Conservation (phyloP, 1,284 basidiomycete genomes). For the Stygiomarasmius scandens region DNA sequence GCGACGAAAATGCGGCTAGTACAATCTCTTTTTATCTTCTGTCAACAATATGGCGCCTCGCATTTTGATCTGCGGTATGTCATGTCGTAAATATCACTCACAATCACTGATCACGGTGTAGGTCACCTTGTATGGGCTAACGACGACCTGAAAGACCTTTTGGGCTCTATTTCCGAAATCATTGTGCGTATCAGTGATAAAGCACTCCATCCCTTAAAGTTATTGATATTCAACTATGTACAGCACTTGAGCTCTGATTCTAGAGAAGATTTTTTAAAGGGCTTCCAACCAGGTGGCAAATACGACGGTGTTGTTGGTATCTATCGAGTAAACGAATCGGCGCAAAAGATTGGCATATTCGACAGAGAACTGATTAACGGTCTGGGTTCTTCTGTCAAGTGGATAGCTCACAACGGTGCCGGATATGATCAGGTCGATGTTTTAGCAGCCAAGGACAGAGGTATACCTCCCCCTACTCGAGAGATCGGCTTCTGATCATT, state of each 20-base stretch:
- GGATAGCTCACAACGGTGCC: conserved; percentile 93
- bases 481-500: no score
- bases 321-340: conserved; percentile 75
- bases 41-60: conserved; percentile 36
- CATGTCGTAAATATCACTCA: neutral
- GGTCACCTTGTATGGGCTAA: conserved; percentile 81
- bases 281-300: conserved; percentile 66
- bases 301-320: conserved; percentile 79
- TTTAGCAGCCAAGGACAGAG: conserved; percentile 68
- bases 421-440: conserved; percentile 90
- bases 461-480: conserved; percentile 34
- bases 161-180: conserved; percentile 71
- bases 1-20: neutral
- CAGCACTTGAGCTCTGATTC: conserved; percentile 68
- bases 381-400: conserved; percentile 71
- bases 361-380: conserved; percentile 77
- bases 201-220: neutral
- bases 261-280: conserved; percentile 70
- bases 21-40: neutral
- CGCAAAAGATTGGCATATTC: conserved; percentile 73
- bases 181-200: conserved; percentile 56
- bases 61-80: conserved; percentile 48
- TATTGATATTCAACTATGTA: neutral
- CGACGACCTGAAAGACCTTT: conserved; percentile 68
- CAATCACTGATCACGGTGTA: conserved; percentile 26